Conservation (phyloP, 352 stramenopile genomes). For the Saprolegnia diclina region DNA sequence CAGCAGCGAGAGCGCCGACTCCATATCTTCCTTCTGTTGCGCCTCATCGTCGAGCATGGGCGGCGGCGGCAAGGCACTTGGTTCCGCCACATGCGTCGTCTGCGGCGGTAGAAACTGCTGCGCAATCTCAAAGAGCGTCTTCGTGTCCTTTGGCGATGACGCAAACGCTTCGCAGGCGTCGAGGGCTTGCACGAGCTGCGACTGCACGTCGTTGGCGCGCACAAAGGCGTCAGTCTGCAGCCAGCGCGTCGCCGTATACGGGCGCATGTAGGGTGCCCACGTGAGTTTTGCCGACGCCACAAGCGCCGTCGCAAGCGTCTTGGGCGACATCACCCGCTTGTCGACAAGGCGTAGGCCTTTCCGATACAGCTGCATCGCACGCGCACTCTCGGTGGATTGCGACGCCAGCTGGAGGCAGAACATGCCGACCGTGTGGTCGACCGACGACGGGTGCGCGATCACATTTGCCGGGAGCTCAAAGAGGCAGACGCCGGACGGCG, state of each 20-base stretch:
- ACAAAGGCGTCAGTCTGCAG: not conserved
- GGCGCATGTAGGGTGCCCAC: not conserved
- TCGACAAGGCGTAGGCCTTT: conserved; percentile 18
- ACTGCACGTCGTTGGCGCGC: conserved; percentile 4
- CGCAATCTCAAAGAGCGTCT: conserved; percentile 25
- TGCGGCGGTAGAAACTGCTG: conserved; percentile 11
- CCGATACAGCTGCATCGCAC: conserved; percentile 8
- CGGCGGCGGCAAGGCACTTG: not conserved
- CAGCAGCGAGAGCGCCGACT: conserved; percentile 12
- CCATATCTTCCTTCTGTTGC: conserved; percentile 27
- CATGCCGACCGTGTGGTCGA: conserved; percentile 24
- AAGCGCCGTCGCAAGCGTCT: not conserved
- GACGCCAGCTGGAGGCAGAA: conserved; percentile 19
- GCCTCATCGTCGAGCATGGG: conserved; percentile 24
- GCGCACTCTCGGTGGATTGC: not conserved
- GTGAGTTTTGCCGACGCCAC: not conserved
- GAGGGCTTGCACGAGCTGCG: conserved; percentile 8
- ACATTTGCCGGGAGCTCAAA: conserved; percentile 19
- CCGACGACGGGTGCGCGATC: not conserved
- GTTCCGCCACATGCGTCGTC: not conserved
- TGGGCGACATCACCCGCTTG: not conserved
- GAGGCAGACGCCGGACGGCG: not conserved
- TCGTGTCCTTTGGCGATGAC: conserved; percentile 8
- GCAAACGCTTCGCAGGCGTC: conserved; percentile 23
- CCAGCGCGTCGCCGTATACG: conserved; percentile 7